Base-by-base conservation (phyloP, 495 filamentous ascomycete species). In the Penicillium samsonianum region DNA sequence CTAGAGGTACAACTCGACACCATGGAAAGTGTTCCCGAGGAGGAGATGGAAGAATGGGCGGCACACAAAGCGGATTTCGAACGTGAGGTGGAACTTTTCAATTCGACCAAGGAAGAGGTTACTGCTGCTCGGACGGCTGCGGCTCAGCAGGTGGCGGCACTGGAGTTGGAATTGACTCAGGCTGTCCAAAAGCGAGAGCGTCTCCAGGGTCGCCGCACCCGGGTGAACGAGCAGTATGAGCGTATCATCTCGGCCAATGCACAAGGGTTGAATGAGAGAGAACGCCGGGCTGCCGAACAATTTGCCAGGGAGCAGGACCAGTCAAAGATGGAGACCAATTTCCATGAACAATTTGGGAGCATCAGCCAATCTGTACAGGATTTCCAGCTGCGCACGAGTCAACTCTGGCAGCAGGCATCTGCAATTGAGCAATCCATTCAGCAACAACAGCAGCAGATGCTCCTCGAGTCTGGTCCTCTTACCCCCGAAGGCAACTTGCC, bases 111-210 rank as follows among this genome's bases (percentile, higher is more conserved):
- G 46, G 78, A 84, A 35, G 78, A 83, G 7, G 77, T 90, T 45
- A 75, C 84, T 50, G 77, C 79, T 46, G 82, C 82, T 64, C 90
- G 88, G 62, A 71, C 79, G 41, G 77, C 82, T 31, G 80, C 84
- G 23, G 84, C 90, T 56, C 84, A 83, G 54, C 80, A 90, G 53
- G 72, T 87, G 53, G 80, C 84, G 53, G 65, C 79, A 2, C 69
- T 90, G 44, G 84, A 90, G 53, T 80, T 83, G 23, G 92, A 96
- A 53, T 74, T 88, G 56, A 74, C 74, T 16, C 77, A 82, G 52
- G 75, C 84, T n/a, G 76, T 89, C 57, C 86, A 88, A 54, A 90
- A 91, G 72, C 82, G 83, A 31, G 91, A 95, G 70, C 87, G 89
- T 65, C 84, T 95, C 11, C 85, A 85, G 51, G 75, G 84, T 33